Evolutionary conservation across 164 flowering plant species (phyloP).

Genomic region (Santalum album): DNA sequence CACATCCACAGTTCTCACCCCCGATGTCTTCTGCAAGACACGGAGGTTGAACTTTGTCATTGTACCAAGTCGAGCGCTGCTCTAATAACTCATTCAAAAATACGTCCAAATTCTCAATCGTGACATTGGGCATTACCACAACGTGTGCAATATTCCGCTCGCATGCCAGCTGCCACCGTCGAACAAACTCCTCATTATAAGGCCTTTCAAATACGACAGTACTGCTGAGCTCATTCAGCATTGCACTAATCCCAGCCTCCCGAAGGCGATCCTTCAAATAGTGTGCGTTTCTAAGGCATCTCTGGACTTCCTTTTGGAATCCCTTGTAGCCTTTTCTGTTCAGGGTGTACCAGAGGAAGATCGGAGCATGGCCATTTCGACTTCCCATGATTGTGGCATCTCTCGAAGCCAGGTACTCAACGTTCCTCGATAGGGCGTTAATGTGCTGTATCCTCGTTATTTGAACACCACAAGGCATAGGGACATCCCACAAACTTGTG

Average conservation of each 20-base stretch:
- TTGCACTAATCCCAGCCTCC: slow-evolving; percentile 74
- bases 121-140: slow-evolving; percentile 89
- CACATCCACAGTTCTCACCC: slow-evolving; percentile 51
- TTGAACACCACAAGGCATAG: slow-evolving; percentile 98
- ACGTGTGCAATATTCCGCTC: slow-evolving; percentile 89
- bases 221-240: slow-evolving; percentile 96
- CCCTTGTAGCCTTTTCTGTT: slow-evolving; percentile 88
- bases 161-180: slow-evolving; percentile 95
- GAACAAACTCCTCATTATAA: slow-evolving; percentile 68
- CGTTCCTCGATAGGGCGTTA: slow-evolving; percentile 77
- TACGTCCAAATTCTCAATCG: slow-evolving; percentile 62
- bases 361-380: slow-evolving; percentile 93
- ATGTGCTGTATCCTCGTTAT: slow-evolving; percentile 82
- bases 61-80: slow-evolving; percentile 53
- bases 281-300: slow-evolving; percentile 86
- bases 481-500: slow-evolving; percentile 95
- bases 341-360: slow-evolving; percentile 92
- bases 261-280: slow-evolving; percentile 68
- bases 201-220: slow-evolving; percentile 95
- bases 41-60: slow-evolving; percentile 45
- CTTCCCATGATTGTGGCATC: slow-evolving; percentile 99
- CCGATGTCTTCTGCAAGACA: slow-evolving; percentile 74
- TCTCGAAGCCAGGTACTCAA: slow-evolving; percentile 91
- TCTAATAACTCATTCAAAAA: slow-evolving; percentile 58
- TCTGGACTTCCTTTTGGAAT: slow-evolving; percentile 92